Percentiles rank a stretch among this genome's conserved stretches.
Evolutionary conservation across 768 basidiomycete species (phyloP).

Genomic region (Trametes coccinea): DNA sequence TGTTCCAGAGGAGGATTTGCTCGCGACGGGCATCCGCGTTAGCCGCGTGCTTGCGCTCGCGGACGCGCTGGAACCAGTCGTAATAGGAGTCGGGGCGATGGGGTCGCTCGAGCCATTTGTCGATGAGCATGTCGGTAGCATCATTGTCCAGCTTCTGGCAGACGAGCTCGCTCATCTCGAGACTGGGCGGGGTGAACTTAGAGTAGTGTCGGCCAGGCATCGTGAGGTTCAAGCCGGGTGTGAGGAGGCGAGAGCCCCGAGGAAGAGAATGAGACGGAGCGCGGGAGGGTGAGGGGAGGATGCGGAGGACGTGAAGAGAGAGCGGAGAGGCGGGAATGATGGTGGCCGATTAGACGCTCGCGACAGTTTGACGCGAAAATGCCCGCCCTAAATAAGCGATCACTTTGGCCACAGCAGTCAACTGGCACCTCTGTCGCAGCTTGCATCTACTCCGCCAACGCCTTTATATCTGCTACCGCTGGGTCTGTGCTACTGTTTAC

Average conservation of each 20-base stretch:
- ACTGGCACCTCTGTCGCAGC: too few species aligned
- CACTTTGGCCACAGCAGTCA: too few species aligned
- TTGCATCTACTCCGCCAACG: too few species aligned
- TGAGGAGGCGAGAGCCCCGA: neutral
- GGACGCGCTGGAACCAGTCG: constrained; percentile 73
- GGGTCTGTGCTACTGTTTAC: too few species aligned
- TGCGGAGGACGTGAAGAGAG: neutral
- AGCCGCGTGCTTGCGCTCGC: constrained; percentile 63
- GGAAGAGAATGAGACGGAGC: neutral
- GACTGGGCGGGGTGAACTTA: constrained; percentile 60
- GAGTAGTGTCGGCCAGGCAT: constrained; percentile 48
- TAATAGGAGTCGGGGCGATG: constrained; percentile 74
- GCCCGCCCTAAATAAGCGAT: constrained; percentile 19
- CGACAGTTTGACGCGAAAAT: constrained; percentile 23
- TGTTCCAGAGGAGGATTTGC: constrained; percentile 51
- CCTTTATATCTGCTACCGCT: too few species aligned
- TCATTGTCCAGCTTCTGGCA: constrained; percentile 78
- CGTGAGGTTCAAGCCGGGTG: neutral
- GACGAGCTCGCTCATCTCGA: constrained; percentile 77
- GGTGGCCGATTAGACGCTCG: constrained; percentile 4
- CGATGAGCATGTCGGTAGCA: constrained; percentile 75
- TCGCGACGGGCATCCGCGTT: constrained; percentile 42
- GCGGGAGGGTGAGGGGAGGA: neutral
- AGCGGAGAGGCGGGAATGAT: constrained; percentile 5
- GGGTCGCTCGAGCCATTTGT: constrained; percentile 70